Evolutionary conservation across 176 grass and related monocot species (phyloP), one percentile per base, ranked within the genome.

Genomic region (Secale cereale): DNA sequence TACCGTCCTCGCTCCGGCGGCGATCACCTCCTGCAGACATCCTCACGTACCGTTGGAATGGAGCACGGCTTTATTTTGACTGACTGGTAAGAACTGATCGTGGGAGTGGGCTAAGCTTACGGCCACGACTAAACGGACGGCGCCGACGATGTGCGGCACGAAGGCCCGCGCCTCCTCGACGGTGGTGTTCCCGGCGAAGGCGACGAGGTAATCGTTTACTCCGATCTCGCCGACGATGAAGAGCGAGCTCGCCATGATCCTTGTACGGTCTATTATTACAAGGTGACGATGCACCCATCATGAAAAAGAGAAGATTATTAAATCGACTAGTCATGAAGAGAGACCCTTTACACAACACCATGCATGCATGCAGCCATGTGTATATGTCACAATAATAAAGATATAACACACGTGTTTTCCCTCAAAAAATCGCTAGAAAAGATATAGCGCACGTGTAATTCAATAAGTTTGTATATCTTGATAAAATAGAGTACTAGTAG

Each of bases 171-270:
- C 64, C 26, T 78, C 77, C 7, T 32, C 72, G 11, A 35, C 37
- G 35, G 70, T 69, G 71, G 4, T 57, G 62, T 85, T 85, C n/a
- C 69, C 73, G 54, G 81, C 15, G 19, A 94, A 77, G 9, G 89
- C 70, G 25, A 87, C 52, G 32, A 87, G 68, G 37, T 94, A 89
- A 72, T 94, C 92, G 39, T 94, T 94, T 4, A 87, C 80, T 61
- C 92, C 92, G 4, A 94, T 94, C 80, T 91, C 84, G 1, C 89
- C 92, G 52, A 94, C 81, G 23, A 82, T 1, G 83, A 78, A 66
- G 9, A 77, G 45, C 22, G 83, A 85, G 3, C n/a, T 68, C n/a
- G 61, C 73, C 61, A 56, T 68, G 9, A 67, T 67, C 30, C 26
- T 62, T 7, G n/a, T 41, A 10, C 9, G n/a, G 2, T 28, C 80